These are phyloP conservation scores for Aspergillus spinulosporus DNA, from an alignment of 2,329 filamentous ascomycete genomes.

Conservation along the genomic window DNA sequence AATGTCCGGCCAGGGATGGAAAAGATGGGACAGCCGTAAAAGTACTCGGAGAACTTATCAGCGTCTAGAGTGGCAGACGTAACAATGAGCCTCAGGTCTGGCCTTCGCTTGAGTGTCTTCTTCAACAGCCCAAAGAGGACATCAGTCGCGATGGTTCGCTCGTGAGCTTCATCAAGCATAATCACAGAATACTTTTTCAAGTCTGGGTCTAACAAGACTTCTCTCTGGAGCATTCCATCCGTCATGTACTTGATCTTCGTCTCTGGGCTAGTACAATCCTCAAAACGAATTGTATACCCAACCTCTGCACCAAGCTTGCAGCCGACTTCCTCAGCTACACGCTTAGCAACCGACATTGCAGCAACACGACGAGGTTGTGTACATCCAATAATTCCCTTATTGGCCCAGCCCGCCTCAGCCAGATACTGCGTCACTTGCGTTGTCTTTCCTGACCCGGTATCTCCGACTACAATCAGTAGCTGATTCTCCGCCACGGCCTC, in stretches of 20 bases:
- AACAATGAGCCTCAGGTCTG: constrained; percentile 91
- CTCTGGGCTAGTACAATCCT: constrained; percentile 82
- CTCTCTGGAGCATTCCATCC: constrained; percentile 94
- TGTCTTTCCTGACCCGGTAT: constrained; percentile 96
- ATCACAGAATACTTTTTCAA: constrained; percentile 90
- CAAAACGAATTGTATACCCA: constrained; percentile 96
- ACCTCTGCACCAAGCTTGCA: constrained; percentile 89
- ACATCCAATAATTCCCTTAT: constrained; percentile 87
- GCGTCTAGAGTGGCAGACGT: constrained; percentile 96
- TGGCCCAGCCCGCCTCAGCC: constrained; percentile 85
- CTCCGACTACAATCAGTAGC: constrained; percentile 91
- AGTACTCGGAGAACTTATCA: constrained; percentile 96
- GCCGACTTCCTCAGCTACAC: constrained; percentile 93
- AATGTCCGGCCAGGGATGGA: constrained; percentile 93
- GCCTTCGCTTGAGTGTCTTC: constrained; percentile 81
- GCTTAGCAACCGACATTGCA: constrained; percentile 95
- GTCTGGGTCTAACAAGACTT: constrained; percentile 89
- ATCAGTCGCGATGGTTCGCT: constrained; percentile 93
- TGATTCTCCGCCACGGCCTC: constrained; percentile 86
- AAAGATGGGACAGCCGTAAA: constrained; percentile 94
- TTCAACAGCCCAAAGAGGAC: constrained; percentile 92
- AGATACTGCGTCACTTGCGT: constrained; percentile 95
- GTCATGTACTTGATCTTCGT: constrained; percentile 99
- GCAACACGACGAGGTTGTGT: constrained; percentile 96
- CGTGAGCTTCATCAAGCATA: constrained; percentile 98